Percentiles rank a stretch among this genome's conserved stretches.
Conservation (phyloP, 108 stramenopile genomes). For the Skeletonema costatum region DNA sequence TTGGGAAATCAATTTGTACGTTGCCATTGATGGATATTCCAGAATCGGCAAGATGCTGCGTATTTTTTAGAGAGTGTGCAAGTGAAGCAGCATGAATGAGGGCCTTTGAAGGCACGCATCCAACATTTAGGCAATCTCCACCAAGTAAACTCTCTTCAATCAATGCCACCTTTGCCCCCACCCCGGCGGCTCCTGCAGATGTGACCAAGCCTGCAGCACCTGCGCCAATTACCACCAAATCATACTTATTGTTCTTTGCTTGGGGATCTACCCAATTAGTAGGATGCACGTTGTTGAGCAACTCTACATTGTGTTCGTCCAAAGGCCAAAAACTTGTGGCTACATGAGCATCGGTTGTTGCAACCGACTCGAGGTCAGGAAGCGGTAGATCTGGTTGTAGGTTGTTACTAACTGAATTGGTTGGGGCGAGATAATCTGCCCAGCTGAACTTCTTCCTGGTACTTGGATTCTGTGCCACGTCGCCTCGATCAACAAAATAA, state of each 20-base stretch:
- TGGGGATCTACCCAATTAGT: slow-evolving; percentile 71
- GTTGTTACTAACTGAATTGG: not conserved
- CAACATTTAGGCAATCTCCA: slow-evolving; percentile 91
- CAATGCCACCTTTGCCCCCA: slow-evolving; percentile 79
- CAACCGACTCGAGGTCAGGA: slow-evolving; percentile 47
- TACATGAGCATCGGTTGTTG: slow-evolving; percentile 56
- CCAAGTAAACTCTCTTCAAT: slow-evolving; percentile 88
- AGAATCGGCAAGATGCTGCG: slow-evolving; percentile 54
- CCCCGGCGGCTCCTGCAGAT: slow-evolving; percentile 70
- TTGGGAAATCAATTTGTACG: slow-evolving; percentile 82
- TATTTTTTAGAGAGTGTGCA: slow-evolving; percentile 52
- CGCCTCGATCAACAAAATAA: slow-evolving; percentile 62
- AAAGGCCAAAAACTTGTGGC: slow-evolving; percentile 66
- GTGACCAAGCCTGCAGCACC: slow-evolving; percentile 82
- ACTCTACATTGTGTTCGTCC: slow-evolving; percentile 67
- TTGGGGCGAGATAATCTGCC: slow-evolving; percentile 54
- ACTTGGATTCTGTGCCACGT: slow-evolving; percentile 33
- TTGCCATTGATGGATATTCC: slow-evolving; percentile 60
- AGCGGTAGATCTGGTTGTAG: slow-evolving; percentile 44
- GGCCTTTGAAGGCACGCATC: slow-evolving; percentile 91
- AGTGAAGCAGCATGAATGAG: slow-evolving; percentile 77
- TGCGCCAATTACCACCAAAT: slow-evolving; percentile 82
- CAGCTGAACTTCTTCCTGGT: slow-evolving; percentile 53
- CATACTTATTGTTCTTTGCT: slow-evolving; percentile 57
- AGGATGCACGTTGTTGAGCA: slow-evolving; percentile 79